Evolutionary conservation across 768 basidiomycete genomes (phyloP), one percentile per base, ranked within the genome.

Genomic region (Pholiota conissans): DNA sequence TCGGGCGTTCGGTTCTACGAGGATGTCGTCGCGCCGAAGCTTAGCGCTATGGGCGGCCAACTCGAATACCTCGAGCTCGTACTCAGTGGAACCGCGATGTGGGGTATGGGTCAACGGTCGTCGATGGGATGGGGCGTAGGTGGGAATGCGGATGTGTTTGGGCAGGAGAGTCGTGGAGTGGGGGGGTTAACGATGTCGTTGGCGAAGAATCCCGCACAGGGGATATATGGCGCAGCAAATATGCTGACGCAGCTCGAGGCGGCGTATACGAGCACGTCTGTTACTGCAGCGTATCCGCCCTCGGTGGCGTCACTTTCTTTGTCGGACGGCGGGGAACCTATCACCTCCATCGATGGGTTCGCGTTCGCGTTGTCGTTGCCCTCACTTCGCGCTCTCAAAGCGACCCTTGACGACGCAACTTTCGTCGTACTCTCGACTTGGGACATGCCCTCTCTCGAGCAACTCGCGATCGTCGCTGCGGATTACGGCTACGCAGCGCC

Each of bases 41-140:
- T 85, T 46, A 73, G 73, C 47, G 79, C 76, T 37, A 77, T 81
- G 3, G 82, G 84, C 0, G 77, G 73, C 9, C 76, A 76, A 42
- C 74, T 91, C 14, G 86, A 88, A 63, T 89, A 84, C 63, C 78
- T 90, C 49, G 89, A 91, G 68, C 79, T 91, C 22, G 83, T 73
- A 52, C 26, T 63, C 39, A 60, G 53, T 51, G 58, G 58, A 13
- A 14, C 54, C 5, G 64, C 61, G 49, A 45, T 56, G 28, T 26
- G 13, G 11, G 56, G 59, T 39, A 59, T 61, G 52, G 55, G 59
- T 22, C 54, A 60, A 0, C 48, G 55, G 18, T 32, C 22, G 7
- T 49, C 32, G 27, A 26, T 42, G 13, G 56, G 16, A 29, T 49
- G 58, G 57, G 18, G 45, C 40, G 39, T 28, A 3, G 48, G 35